Base-by-base conservation (phyloP, 768 basidiomycete species). In the Boletus pseudopeckii region DNA sequence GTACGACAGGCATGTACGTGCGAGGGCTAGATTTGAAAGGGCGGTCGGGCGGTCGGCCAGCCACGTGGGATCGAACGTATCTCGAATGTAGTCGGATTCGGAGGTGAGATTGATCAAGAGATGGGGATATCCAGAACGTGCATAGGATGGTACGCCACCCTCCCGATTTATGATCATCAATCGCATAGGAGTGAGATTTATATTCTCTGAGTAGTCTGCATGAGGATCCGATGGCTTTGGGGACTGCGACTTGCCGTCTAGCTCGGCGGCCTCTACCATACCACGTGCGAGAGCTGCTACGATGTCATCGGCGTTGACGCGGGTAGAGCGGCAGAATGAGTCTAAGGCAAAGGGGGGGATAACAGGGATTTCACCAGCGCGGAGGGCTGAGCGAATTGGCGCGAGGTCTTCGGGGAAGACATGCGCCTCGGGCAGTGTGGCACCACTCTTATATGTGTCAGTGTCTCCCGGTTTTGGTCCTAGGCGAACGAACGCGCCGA, bases 121-220 rank as follows among this genome's bases (percentile, higher is more conserved):
- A 74, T 99, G 97, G 18, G 97, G 97, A 58, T 90, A 83, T 43
- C 97, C 97, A 10, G 82, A 83, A 30, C 97, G 92, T 34, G 97
- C 97, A 68, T 98, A 98, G 0, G 97, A 98, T 20, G 97, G 97
- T 4, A 98, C 87, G 14, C 97, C 97, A 22, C 97, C 97, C 71
- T 96, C 92, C 18, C 88, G 82, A 70, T 94, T 96, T 72, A 99
- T 98, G 70, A 98, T 88, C 90, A 99, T 95, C 54, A 99, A 80
- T 28, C 97, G 89, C 50, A 98, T 76, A 1, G 97, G 97, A 4
- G 93, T 95, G 53, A 99, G 81, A 72, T 98, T 91, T 51, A 86
- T 71, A 32, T 86, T 81, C 30, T 77, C 75, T 0, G 78, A 76
- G 52, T 70, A 68, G 33, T 77, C 74, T 13, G 65, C 65, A 40